Evolutionary conservation across 139 green algal genomes (phyloP), one percentile per base, ranked within the genome.

Genomic region (Chlamydomonas asymmetrica): DNA sequence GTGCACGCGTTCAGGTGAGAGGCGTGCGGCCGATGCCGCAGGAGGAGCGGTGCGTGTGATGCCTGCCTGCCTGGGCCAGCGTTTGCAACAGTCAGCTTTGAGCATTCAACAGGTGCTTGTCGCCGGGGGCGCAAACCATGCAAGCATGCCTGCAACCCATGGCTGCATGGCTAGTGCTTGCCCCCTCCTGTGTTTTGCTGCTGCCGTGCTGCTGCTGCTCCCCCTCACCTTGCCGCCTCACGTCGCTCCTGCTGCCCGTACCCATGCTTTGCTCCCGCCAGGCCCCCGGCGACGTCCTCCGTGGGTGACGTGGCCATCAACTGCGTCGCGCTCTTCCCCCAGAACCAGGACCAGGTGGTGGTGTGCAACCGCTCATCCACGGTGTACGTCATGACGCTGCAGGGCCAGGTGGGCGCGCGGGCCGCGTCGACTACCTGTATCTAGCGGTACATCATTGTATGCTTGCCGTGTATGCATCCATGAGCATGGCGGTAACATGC

Each of bases 271-370:
- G 25, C 27, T 32, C 22, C 63, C 9, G 32, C 3, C 75, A 86
- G 81, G 72, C 81, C 81, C 0, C 81, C 81, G 25, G 76, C 83
- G 63, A 67, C 43, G 1, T 71, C 73, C 25, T 59, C 49, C 23
- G 65, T 48, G 2, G 72, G 71, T 20, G 94, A 98, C 52, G 80
- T 81, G 6, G 80, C 90, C 22, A 82, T 98, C 29, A 88, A 92
- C 63, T 81, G 70, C 43, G 88, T 97, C 71, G 71, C 89, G 22
- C 74, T 93, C 35, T 79, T 91, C 78, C 95, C 95, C 1, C 82
- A 91, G 57, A 95, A 97, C 71, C 60, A 85, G 37, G 95, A 98
- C 63, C 93, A 98, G 59, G 39, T 97, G 3, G 66, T 98, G 5
- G 93, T 98, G 37, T 95, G 89, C 87, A 94, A 88, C 54, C 84